Evolutionary conservation across 2,329 filamentous ascomycete species (phyloP).

Genomic region (Curvularia lunata): DNA sequence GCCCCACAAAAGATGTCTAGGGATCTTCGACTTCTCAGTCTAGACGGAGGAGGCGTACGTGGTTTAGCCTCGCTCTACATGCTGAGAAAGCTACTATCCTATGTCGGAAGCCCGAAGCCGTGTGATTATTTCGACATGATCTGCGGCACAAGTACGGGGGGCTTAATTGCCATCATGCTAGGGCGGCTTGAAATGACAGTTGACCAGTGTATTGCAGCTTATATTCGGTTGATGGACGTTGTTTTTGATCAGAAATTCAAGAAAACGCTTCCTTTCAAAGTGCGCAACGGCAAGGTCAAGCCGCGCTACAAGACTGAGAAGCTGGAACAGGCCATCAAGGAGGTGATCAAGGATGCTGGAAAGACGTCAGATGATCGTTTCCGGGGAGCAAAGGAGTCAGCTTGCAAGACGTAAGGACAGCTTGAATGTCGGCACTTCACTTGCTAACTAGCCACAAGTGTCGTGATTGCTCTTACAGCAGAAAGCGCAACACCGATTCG

Average conservation of each 20-base stretch:
- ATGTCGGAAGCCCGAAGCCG: conserved; percentile 18
- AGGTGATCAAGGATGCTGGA: conserved; percentile 10
- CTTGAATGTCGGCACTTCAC: not conserved
- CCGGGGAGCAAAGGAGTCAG: conserved; percentile 9
- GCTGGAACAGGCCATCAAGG: conserved; percentile 19
- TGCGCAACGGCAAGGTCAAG: conserved; percentile 17
- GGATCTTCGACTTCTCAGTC: conserved; percentile 14
- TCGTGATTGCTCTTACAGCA: conserved; percentile 13
- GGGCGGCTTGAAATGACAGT: conserved; percentile 25
- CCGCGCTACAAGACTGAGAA: conserved; percentile 19
- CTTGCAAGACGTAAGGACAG: conserved; percentile 12
- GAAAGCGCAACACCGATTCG: conserved; percentile 8
- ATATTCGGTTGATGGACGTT: conserved; percentile 12
- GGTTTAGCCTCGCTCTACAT: conserved; percentile 14
- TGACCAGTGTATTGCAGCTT: conserved; percentile 21
- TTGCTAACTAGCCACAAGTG: conserved; percentile 5
- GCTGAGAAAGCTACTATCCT: conserved; percentile 12
- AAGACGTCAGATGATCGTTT: conserved; percentile 9
- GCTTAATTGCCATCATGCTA: conserved; percentile 27
- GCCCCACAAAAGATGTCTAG: not conserved
- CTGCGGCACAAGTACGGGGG: conserved; percentile 30
- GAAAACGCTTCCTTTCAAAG: conserved; percentile 6
- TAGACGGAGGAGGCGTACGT: conserved; percentile 16
- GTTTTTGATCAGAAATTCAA: conserved; percentile 19
- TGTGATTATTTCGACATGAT: conserved; percentile 30